Evolutionary conservation across 2,329 filamentous ascomycete species (phyloP), one percentile per base, ranked within the genome.

Genomic region (Sporothrix schenckii): DNA sequence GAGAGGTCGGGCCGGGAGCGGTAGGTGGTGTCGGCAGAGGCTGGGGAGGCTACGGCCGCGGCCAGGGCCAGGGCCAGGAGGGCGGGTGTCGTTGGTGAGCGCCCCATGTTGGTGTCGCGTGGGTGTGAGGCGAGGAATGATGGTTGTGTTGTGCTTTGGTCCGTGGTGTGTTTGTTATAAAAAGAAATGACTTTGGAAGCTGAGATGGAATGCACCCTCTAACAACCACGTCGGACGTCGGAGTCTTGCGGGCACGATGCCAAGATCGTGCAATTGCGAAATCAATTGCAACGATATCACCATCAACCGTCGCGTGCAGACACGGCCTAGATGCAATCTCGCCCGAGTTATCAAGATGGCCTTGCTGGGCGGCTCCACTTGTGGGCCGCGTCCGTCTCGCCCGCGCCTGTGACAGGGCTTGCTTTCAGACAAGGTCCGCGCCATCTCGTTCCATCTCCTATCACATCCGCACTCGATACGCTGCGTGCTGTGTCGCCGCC

Each of bases 1-100:
- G 77, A 74, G 19, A 79, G 74, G 69, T 79, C 78, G 10, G 77
- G 75, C 1, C 74, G 73, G 9, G 74, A 24, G 41, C 68, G 66
- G 56, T 71, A 72, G 2, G 69, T 71, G 2, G 54, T 53, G 39
- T 72, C 69, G 19, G 71, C 69, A 9, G 27, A 0, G 4, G 19
- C 11, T 2, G 52, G 9, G 1, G 54, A 13, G 50, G 47, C 49
- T 1, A 53, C 30, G 34, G 34, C 34, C 5, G 34, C 5, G 34
- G 34, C 34, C 34, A 34, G 30, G 56, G 47, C 49, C 2, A 47
- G 30, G 21, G 61, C 53, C 9, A 70, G 24, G 16, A 69, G n/a
- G 44, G 30, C 24, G 3, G 41, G 34, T 11, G 27, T 66, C 2
- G 10, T 41, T 7, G 4, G 24, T 4, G 30, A 16, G 27, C 53